Evolutionary conservation across 768 basidiomycete genomes (phyloP).

Genomic region (Candolleomyces aberdarensis): DNA sequence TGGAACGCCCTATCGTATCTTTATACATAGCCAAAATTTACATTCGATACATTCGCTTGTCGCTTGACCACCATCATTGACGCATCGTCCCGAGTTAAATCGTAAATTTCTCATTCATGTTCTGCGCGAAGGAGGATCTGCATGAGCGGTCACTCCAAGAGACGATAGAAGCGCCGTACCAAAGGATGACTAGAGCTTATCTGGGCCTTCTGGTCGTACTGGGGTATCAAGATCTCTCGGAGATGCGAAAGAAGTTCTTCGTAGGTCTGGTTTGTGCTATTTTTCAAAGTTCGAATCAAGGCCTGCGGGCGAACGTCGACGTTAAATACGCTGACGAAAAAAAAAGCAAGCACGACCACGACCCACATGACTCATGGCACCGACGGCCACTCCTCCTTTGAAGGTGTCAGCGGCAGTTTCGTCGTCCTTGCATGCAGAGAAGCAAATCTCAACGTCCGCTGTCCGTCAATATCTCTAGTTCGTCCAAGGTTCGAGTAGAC

Average conservation of each 20-base stretch:
- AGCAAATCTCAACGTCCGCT: conserved; percentile 49
- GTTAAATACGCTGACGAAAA: not conserved
- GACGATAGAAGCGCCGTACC: conserved; percentile 26
- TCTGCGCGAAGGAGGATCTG: too few relatives aligned
- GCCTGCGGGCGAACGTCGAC: conserved; percentile 3
- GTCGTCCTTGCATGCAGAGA: conserved; percentile 67
- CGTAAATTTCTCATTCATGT: too few relatives aligned
- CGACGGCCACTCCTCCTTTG: conserved; percentile 59
- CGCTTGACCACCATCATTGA: too few relatives aligned
- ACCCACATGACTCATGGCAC: conserved; percentile 78
- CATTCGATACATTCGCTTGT: too few relatives aligned
- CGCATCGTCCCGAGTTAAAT: too few relatives aligned
- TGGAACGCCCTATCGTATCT: too few relatives aligned
- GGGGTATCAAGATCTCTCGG: conserved; percentile 49
- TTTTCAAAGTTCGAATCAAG: conserved; percentile 2
- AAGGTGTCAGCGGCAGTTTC: conserved; percentile 74
- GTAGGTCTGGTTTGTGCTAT: conserved; percentile 60
- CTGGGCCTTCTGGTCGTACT: conserved; percentile 71
- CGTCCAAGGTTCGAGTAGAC: not conserved
- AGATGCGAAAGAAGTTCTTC: conserved; percentile 47
- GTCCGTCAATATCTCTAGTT: not conserved
- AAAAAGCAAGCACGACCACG: not conserved
- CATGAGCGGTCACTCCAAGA: not conserved
- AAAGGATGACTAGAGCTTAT: conserved; percentile 70
- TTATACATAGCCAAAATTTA: too few relatives aligned